Base-by-base conservation (phyloP, 768 basidiomycete genomes). In the Leccinum ochraceum region DNA sequence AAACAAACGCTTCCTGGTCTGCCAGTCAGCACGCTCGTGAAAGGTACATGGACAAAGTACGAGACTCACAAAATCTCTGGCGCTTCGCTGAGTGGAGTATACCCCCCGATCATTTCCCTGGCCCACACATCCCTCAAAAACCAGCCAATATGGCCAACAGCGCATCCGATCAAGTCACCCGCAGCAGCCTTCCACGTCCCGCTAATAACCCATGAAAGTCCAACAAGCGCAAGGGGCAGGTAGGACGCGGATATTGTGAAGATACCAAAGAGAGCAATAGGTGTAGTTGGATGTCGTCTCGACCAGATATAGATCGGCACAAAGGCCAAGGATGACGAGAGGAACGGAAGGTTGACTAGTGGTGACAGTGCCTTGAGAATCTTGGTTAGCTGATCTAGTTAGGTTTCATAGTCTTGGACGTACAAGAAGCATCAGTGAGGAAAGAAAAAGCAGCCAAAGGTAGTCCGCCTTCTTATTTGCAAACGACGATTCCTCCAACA, bases 291-390 rank as follows among this genome's bases (percentile, higher is more conserved):
- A 72, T 99, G 96, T 22, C 95, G 83, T 56, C 96, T 81, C 17
- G 95, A 94, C 97, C 97, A 99, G 61, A 98, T 81, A 74, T 99
- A 99, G 44, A 98, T 97, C 3, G 96, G 90, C 3, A 96, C 92
- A 69, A 96, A 97, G 1, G 95, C 94, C 32, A 96, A 83, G 0
- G 94, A 88, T 0, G 94, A 92, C 5, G 95, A 95, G 50, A 98
- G 87, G 79, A 97, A 96, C 0, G 95, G 94, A 16, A 95, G 84
- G 64, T 93, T 94, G 70, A 97, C 87, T 11, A 95, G 81, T 0
- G 94, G 94, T 0, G 95, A 94, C 6, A 96, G 80, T 22, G 79
- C 81, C 88, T 95, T 70, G 54, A 39, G 50, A 22, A 49, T 26
- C 17, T 24, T 26, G 60, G 53, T 62, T 49, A 66, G 46, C 14